Percentiles rank a stretch among this genome's conserved stretches.
These are phyloP conservation scores for sweet orange (Citrus sinensis) DNA, from an alignment of 345 rosid species.

Conservation along the genomic window DVS_A1.0 CM039162.1:9220501-9221000, in stretches of 20 bases:
- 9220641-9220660: background rate
- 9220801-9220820: background rate
- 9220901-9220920: too few relatives aligned
- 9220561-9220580: conserved; percentile 81
- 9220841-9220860: background rate
- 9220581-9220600: conserved; percentile 97
- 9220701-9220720: background rate
- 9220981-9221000: background rate
- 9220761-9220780: background rate
- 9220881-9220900: too few relatives aligned
- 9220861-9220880: background rate
- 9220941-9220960: background rate
- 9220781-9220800: background rate
- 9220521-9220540: conserved; percentile 72
- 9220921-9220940: background rate
- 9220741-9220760: background rate
- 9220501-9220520: conserved; percentile 81
- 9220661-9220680: background rate
- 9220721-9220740: background rate
- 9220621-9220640: conserved; percentile 44
- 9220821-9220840: background rate
- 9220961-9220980: background rate
- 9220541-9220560: conserved; percentile 80
- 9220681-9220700: background rate
- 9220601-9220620: conserved; percentile 86